phyloP scores from a whole-genome alignment of 2,329 filamentous ascomycete genomes.

The Phyllosticta citrichinensis region DNA sequence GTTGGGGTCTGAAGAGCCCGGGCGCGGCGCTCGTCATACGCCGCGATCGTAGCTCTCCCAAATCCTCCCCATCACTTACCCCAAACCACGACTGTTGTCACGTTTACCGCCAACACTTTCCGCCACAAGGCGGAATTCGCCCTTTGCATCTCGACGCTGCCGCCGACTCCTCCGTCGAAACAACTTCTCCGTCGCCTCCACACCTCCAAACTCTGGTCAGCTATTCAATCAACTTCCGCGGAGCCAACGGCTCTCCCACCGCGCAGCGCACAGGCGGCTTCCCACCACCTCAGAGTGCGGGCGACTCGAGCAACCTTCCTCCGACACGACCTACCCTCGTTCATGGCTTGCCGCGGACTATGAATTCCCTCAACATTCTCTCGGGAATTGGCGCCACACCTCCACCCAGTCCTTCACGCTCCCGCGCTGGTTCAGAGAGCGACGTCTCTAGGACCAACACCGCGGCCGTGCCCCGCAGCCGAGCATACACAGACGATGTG shows the following conservation, averaged over 20 bases:
- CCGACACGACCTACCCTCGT: conserved; percentile 15
- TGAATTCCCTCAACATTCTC: conserved; percentile 96
- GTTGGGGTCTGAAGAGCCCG: background rate
- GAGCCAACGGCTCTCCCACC: background rate
- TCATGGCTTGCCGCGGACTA: conserved; percentile 49
- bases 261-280: background rate
- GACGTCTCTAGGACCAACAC: conserved; percentile 28
- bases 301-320: background rate
- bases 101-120: background rate
- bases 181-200: background rate
- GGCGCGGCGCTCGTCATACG: conserved; percentile 2
- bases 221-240: background rate
- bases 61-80: conserved; percentile 2
- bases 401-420: conserved; percentile 39
- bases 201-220: background rate
- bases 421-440: conserved; percentile 45
- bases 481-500: conserved; percentile 7
- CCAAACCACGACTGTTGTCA: background rate
- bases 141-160: background rate
- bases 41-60: conserved; percentile 6
- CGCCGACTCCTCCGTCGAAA: background rate
- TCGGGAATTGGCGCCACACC: conserved; percentile 59
- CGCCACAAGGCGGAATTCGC: conserved; percentile 3
- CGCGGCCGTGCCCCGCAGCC: conserved; percentile 14
- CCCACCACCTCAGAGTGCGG: background rate